These are phyloP conservation scores for Vavraia culicis DNA, from an alignment of 371 early-diverging fungal species.

Conservation along the genomic window DNA sequence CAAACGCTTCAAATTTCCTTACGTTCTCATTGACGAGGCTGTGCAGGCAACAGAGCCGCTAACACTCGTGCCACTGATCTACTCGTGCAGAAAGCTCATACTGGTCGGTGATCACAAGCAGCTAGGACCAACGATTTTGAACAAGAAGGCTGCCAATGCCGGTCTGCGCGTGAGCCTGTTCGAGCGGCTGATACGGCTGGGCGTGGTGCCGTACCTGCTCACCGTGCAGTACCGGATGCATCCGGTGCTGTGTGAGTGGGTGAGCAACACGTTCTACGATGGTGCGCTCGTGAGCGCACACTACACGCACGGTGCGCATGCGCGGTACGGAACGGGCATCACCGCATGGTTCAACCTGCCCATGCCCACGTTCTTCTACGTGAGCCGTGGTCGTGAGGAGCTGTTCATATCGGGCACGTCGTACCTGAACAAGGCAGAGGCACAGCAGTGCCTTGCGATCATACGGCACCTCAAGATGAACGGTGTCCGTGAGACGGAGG, in stretches of 20 bases:
- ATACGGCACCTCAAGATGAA: background rate
- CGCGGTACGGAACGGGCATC: too few species aligned
- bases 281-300: too few species aligned
- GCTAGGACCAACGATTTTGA: constrained; percentile 43
- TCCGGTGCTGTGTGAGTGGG: constrained; percentile 12
- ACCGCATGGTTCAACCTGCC: too few species aligned
- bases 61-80: constrained; percentile 67
- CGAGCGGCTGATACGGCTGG: constrained; percentile 2
- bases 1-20: constrained; percentile 1
- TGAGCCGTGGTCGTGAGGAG: constrained; percentile 22
- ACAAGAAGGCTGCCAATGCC: background rate
- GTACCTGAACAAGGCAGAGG: constrained; percentile 7
- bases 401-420: background rate
- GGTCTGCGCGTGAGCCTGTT: constrained; percentile 5
- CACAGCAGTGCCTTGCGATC: background rate
- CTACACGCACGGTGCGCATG: too few species aligned
- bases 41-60: constrained; percentile 75
- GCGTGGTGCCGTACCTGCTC: constrained; percentile 15
- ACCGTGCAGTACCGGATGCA: constrained; percentile 40
- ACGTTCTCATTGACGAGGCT: constrained; percentile 78
- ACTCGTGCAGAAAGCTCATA: constrained; percentile 57
- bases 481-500: too few species aligned
- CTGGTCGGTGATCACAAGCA: constrained; percentile 91
- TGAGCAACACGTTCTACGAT: constrained; percentile 28
- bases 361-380: constrained; percentile 23